Conservation (phyloP, 2,329 filamentous ascomycete genomes). For the Colletotrichum tabaci region DNA sequence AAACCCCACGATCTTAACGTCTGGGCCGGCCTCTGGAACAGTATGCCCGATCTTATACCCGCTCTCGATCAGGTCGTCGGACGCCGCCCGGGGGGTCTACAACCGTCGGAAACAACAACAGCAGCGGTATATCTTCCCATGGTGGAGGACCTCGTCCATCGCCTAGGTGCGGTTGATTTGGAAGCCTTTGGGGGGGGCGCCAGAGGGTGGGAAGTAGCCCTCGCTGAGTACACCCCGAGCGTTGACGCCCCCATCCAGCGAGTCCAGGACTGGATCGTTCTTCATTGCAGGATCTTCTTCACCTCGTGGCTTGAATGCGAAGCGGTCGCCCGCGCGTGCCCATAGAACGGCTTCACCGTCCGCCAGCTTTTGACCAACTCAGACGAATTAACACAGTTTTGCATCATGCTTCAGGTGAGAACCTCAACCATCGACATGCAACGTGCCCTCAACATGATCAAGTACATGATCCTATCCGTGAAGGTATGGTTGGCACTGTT, state of each 20-base stretch:
- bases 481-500: background rate
- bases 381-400: background rate
- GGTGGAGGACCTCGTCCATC: too few species aligned
- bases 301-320: background rate
- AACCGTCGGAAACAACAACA: too few species aligned
- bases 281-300: background rate
- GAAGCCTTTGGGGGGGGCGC: too few species aligned
- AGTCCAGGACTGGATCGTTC: background rate
- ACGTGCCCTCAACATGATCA: background rate
- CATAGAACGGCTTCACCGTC: background rate
- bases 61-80: too few species aligned
- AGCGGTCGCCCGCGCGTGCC: background rate
- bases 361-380: background rate
- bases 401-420: background rate
- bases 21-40: too few species aligned
- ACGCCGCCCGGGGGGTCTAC: too few species aligned
- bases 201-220: too few species aligned
- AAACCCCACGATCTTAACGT: too few species aligned
- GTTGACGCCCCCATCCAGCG: background rate
- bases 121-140: too few species aligned
- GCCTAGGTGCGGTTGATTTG: too few species aligned
- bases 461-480: background rate
- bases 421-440: background rate
- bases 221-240: too few species aligned
- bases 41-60: too few species aligned